Base-by-base conservation (phyloP, 371 early-diverging fungal species). In the Mortierella sp. region DNA sequence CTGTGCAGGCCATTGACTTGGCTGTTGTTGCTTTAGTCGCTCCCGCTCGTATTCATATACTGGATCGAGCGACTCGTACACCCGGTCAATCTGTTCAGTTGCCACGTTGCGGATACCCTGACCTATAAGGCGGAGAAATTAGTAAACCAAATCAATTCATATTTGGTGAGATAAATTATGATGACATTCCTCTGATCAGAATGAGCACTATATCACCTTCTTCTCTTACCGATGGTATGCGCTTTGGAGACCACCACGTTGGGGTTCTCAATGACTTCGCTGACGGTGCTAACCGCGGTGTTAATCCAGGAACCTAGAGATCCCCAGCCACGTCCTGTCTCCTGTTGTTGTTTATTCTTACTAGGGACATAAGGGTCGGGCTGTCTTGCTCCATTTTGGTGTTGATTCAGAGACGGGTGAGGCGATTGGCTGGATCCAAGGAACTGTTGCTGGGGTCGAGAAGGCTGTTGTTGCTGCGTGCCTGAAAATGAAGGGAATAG, bases 211-310 rank as follows among this genome's bases (percentile, higher is more conserved):
- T 68, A 68, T 68, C 38, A 38, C 68, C 19, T 24, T 42, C 63
- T 9, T n/a, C 34, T n/a, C 74, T 70, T 70, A 85, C 85, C 74
- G n/a, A 85, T 76, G 16, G 76, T 85, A 1, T 85, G 85, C 0
- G 85, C 85, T 50, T 79, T 85, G 26, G 85, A 79, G 42, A 85
- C 85, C 3, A 85, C 85, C 34, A 81, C 80, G 44, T 85, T 85
- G 38, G 85, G 85, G 28, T 85, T 85, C 54, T 85, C 85, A 16
- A 85, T 85, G 38, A 85, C 85, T 55, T 79, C 85, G 47, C 75
- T 85, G 34, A 85, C 85, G 9, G 85, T 85, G 70, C 80, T 85
- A 45, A 85, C 85, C 0, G 85, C 85, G 5, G 85, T 81, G 57
- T 85, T 85, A 60, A 85, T 79, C 85, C 85, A 85, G 0, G 85